A percentile compares a stretch with the other conserved stretches of the same genome.
Conservation (phyloP, 1,284 basidiomycete genomes). For the Naganishia sp. region DNA sequence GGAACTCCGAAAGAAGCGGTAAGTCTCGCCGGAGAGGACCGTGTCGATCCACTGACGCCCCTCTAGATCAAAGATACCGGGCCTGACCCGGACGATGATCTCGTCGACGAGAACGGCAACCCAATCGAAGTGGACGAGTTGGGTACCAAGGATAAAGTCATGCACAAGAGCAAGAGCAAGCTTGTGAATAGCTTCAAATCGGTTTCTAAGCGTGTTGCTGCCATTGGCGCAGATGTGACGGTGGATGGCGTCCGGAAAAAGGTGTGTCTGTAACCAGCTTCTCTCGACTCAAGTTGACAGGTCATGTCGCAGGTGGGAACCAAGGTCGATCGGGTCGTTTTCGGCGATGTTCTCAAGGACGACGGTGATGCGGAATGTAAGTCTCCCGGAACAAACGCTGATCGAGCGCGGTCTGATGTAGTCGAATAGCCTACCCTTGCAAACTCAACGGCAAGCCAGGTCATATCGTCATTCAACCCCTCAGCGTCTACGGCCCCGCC, state of each 20-base stretch:
- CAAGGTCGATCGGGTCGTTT: conserved; percentile 50
- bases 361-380: conserved; percentile 43
- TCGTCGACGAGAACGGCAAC: conserved; percentile 44
- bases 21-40: background rate
- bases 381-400: conserved; percentile 27
- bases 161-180: conserved; percentile 46
- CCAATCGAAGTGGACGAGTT: conserved; percentile 38
- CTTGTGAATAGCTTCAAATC: conserved; percentile 45
- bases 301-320: conserved; percentile 43
- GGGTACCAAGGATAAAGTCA: conserved; percentile 42
- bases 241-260: conserved; percentile 50
- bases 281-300: background rate
- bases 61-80: conserved; percentile 46
- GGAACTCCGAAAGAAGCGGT: conserved; percentile 44
- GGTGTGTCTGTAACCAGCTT: conserved; percentile 34
- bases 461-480: conserved; percentile 47
- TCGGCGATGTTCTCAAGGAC: conserved; percentile 48
- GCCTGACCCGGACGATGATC: conserved; percentile 41
- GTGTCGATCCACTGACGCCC: conserved; percentile 23
- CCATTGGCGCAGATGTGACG: conserved; percentile 51
- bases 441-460: conserved; percentile 49
- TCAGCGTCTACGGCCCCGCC: conserved; percentile 39
- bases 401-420: background rate
- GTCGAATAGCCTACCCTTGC: conserved; percentile 50
- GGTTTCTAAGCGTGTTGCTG: conserved; percentile 51